phyloP scores from a whole-genome alignment of 257 asterid species.

The Solanum corneliomulleri region DNA sequence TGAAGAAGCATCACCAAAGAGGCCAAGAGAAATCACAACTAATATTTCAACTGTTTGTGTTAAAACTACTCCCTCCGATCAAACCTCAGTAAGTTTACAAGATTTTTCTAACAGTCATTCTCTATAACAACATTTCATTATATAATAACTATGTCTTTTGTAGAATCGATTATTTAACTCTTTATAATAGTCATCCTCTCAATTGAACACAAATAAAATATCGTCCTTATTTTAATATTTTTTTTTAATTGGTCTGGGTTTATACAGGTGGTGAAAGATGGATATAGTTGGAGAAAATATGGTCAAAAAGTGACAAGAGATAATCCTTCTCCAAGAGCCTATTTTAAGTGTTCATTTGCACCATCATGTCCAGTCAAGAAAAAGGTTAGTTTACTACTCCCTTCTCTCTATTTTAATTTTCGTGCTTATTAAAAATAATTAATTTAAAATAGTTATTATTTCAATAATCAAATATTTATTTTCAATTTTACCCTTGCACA shows the following conservation, averaged over 20 bases:
- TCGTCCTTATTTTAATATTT: neutral
- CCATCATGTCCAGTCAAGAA: slow-evolving; percentile 77
- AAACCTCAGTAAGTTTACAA: slow-evolving; percentile 36
- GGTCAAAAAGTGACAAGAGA: slow-evolving; percentile 81
- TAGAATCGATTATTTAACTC: too few relatives aligned
- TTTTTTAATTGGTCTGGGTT: neutral
- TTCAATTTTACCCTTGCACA: neutral
- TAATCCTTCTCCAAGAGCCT: slow-evolving; percentile 88
- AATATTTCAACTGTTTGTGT: slow-evolving; percentile 36
- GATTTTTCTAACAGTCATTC: neutral
- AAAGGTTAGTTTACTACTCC: slow-evolving; percentile 28
- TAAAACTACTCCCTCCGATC: slow-evolving; percentile 39
- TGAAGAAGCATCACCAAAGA: slow-evolving; percentile 20
- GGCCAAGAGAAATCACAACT: slow-evolving; percentile 41
- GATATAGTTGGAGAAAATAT: slow-evolving; percentile 77
- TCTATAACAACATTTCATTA: neutral
- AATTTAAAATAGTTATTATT: neutral
- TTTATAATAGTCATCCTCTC: neutral
- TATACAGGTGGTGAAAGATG: slow-evolving; percentile 58
- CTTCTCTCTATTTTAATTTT: fast-evolving
- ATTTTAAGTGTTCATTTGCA: slow-evolving; percentile 62
- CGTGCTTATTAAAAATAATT: neutral
- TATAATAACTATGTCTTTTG: neutral
- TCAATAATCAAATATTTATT: neutral
- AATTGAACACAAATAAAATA: neutral